These are phyloP conservation scores for Pyrenochaeta sp. DNA, from an alignment of 2,329 filamentous ascomycete species.

Conservation along the genomic window DNA sequence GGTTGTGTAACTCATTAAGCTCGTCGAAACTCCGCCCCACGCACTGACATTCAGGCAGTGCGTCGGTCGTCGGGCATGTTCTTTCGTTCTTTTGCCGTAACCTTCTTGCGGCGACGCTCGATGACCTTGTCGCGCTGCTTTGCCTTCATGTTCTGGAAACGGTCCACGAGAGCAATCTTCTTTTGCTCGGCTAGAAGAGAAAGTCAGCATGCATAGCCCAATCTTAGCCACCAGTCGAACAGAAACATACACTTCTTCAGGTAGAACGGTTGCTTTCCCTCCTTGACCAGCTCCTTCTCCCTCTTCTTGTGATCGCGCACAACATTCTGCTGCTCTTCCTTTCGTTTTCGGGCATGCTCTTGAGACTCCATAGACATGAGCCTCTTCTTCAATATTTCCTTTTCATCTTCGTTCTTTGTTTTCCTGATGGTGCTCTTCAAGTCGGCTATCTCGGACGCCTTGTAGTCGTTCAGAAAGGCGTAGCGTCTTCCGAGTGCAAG, in stretches of 20 bases:
- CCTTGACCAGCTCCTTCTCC: conserved; percentile 83
- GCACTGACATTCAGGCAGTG: conserved; percentile 14
- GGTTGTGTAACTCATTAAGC: neutral
- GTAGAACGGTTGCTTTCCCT: conserved; percentile 93
- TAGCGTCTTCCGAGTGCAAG: conserved; percentile 75
- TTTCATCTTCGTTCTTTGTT: conserved; percentile 69
- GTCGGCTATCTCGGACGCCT: conserved; percentile 79
- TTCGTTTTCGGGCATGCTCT: conserved; percentile 72
- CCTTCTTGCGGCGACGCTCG: conserved; percentile 89
- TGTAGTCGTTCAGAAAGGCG: conserved; percentile 86
- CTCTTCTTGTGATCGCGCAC: conserved; percentile 77
- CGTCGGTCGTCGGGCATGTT: conserved; percentile 56
- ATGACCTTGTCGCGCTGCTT: conserved; percentile 84
- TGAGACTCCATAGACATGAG: conserved; percentile 81
- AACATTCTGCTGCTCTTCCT: conserved; percentile 74
- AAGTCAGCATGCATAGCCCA: conserved; percentile 19
- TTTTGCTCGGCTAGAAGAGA: conserved; percentile 73
- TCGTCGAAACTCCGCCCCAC: conserved; percentile 5
- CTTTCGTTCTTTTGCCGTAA: conserved; percentile 81
- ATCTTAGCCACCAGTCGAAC: neutral
- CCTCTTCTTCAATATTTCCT: conserved; percentile 74
- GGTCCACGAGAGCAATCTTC: conserved; percentile 79
- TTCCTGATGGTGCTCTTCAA: conserved; percentile 73
- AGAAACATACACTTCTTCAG: conserved; percentile 72
- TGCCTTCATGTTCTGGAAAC: conserved; percentile 83